These are phyloP conservation scores for Boletus reticulatus DNA, from an alignment of 768 basidiomycete genomes.

Conservation along the genomic window DNA sequence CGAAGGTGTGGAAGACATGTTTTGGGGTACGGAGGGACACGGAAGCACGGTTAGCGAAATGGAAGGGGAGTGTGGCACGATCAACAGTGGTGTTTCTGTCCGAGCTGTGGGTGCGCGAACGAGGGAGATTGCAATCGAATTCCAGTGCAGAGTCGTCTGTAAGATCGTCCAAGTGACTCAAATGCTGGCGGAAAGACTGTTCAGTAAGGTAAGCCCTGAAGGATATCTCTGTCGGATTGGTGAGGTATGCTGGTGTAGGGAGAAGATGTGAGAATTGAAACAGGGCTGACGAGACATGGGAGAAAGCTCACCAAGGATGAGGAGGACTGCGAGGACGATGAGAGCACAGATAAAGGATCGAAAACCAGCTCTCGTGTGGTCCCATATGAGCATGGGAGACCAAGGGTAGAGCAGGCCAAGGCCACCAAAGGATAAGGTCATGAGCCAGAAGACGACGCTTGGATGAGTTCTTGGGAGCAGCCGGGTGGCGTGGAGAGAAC, in stretches of 20 bases:
- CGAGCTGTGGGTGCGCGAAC: conserved; percentile 25
- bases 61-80: conserved; percentile 45
- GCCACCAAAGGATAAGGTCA: conserved; percentile 64
- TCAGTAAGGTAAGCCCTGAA: conserved; percentile 97
- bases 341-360: conserved; percentile 69
- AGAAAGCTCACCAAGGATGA: conserved; percentile 64
- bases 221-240: conserved; percentile 91
- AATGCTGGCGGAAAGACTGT: conserved; percentile 92
- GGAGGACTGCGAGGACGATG: conserved; percentile 63
- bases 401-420: conserved; percentile 59
- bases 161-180: conserved; percentile 77
- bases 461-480: conserved; percentile 31
- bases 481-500: conserved; percentile 34
- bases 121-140: conserved; percentile 27
- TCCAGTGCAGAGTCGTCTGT: conserved; percentile 47
- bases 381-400: conserved; percentile 50
- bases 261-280: not conserved
- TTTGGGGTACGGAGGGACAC: conserved; percentile 91
- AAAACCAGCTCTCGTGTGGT: conserved; percentile 59
- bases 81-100: conserved; percentile 19
- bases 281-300: not conserved
- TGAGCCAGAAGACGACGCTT: conserved; percentile 52
- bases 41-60: conserved; percentile 91
- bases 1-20: conserved; percentile 83
- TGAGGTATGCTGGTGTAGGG: conserved; percentile 72